phyloP scores from a whole-genome alignment of 108 stramenopile genomes.

The Pseudonitzschia multistriata region DNA sequence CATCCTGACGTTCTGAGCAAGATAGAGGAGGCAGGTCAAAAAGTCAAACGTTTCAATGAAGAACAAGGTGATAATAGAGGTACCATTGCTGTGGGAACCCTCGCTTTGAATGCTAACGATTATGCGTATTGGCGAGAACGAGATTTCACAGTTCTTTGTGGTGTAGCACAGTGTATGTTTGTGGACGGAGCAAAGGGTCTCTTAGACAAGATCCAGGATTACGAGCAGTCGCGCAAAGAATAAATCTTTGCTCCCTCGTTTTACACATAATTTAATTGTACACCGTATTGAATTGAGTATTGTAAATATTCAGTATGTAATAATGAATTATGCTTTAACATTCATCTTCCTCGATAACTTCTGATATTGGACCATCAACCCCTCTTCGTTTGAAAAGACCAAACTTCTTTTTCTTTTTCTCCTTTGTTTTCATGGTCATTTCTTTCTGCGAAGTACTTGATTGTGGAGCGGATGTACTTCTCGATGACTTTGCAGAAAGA shows the following conservation, averaged over 20 bases:
- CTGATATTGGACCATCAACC: constrained; percentile 21
- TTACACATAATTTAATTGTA: too few relatives aligned
- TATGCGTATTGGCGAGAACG: constrained; percentile 34
- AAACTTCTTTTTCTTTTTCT: constrained; percentile 21
- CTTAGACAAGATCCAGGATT: constrained; percentile 8
- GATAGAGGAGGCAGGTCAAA: constrained; percentile 32
- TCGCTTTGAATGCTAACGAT: constrained; percentile 31
- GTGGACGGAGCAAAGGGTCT: constrained; percentile 30
- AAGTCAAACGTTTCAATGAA: constrained; percentile 14
- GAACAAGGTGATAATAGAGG: neutral
- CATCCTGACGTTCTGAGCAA: constrained; percentile 33
- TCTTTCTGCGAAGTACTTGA: neutral
- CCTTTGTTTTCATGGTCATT: constrained; percentile 13
- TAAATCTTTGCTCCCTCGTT: neutral
- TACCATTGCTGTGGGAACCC: constrained; percentile 26
- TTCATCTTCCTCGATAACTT: constrained; percentile 9
- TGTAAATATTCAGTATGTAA: neutral
- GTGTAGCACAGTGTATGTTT: constrained; percentile 40
- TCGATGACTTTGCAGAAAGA: constrained; percentile 3
- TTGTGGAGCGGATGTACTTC: neutral
- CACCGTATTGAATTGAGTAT: too few relatives aligned
- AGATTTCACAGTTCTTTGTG: constrained; percentile 30
- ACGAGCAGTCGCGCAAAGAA: constrained; percentile 5
- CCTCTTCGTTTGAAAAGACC: constrained; percentile 28
- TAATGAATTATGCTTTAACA: too few relatives aligned